Evolutionary conservation across 2,329 filamentous ascomycete species (phyloP).

Genomic region (Chrysoporthe deuterocubensis): DNA sequence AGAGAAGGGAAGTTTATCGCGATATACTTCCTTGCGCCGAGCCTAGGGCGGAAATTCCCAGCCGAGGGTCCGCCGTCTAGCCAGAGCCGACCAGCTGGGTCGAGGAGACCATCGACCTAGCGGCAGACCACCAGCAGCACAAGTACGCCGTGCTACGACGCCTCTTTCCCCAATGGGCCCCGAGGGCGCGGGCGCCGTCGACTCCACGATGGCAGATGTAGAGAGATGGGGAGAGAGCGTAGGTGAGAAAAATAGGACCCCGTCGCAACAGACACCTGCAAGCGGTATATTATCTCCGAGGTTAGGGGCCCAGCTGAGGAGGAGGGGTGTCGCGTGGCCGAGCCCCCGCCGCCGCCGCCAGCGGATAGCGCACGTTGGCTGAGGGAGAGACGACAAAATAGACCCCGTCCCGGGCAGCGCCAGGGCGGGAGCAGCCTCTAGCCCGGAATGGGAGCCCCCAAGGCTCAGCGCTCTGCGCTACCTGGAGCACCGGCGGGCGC

Average conservation of each 20-base stretch:
- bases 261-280: not conserved
- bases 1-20: not conserved
- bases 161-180: too few relatives aligned
- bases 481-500: not conserved
- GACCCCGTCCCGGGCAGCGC: not conserved
- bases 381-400: not conserved
- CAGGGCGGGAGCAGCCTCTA: slow-evolving; percentile 1
- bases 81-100: slow-evolving; percentile 4
- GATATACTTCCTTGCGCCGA: not conserved
- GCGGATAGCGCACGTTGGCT: not conserved
- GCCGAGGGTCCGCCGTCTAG: not conserved
- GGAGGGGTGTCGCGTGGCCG: not conserved
- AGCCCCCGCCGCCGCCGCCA: not conserved
- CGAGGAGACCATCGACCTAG: not conserved
- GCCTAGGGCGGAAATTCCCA: not conserved
- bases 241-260: not conserved
- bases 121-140: not conserved
- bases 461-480: not conserved
- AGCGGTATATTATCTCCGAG: not conserved
- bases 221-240: not conserved
- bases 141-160: too few relatives aligned
- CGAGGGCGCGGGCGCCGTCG: too few relatives aligned
- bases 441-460: not conserved
- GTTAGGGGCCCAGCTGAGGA: not conserved
- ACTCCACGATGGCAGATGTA: not conserved